Conservation (phyloP, 169 alveolate species). For the Plasmodium billcollinsi region DNA sequence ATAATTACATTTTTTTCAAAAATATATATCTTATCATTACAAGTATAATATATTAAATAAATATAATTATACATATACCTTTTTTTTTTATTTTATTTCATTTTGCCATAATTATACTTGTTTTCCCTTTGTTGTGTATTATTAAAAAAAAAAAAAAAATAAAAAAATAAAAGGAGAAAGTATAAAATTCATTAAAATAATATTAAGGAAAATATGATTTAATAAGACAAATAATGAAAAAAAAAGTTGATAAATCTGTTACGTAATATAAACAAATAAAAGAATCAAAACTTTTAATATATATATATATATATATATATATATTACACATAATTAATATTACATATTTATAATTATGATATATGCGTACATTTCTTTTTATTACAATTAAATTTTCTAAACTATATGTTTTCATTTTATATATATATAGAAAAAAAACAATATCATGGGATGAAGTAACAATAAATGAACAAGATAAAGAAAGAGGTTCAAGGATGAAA, state of each 20-base stretch:
- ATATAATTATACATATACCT: too few relatives aligned
- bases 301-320: slow-evolving; percentile 12
- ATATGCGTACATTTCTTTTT: slow-evolving; percentile 7
- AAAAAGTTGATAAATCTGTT: slow-evolving; percentile 49
- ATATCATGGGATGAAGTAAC: slow-evolving; percentile 89
- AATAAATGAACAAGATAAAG: slow-evolving; percentile 89
- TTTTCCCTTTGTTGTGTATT: too few relatives aligned
- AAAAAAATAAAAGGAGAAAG: too few relatives aligned
- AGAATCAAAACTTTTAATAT: neutral
- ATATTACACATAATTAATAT: neutral
- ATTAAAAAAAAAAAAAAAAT: too few relatives aligned
- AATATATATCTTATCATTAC: too few relatives aligned
- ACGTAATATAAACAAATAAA: slow-evolving; percentile 43
- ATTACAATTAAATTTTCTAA: neutral
- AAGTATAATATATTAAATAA: too few relatives aligned
- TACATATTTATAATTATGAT: neutral
- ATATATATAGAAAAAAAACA: slow-evolving; percentile 73
- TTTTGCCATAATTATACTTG: too few relatives aligned
- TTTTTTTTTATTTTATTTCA: too few relatives aligned
- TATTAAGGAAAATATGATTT: slow-evolving; percentile 36
- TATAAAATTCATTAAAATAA: too few relatives aligned
- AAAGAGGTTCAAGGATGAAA: slow-evolving; percentile 88
- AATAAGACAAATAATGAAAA: slow-evolving; percentile 75
- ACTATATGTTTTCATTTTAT: neutral
- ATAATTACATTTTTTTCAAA: too few relatives aligned